A percentile compares a stretch with the other conserved stretches of the same genome.
Conservation (phyloP, 495 filamentous ascomycete genomes). For the Penicillium maclennaniae region DNA sequence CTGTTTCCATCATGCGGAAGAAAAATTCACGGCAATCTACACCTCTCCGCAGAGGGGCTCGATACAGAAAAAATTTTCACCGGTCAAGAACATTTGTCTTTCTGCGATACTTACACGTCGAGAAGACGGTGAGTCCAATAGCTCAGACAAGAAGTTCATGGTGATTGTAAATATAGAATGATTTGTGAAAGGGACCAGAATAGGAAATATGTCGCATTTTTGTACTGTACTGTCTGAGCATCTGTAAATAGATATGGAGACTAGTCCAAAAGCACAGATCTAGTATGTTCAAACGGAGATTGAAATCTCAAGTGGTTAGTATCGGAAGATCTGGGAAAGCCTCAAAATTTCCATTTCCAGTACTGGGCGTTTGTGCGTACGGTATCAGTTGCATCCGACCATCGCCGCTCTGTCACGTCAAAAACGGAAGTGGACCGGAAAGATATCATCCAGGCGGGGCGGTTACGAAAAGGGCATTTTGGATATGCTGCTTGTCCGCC, state of each 20-base stretch:
- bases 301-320: not conserved
- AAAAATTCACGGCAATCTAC: constrained; percentile 17
- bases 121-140: not conserved
- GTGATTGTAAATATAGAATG: not conserved
- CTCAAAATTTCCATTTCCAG: not conserved
- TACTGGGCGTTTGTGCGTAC: constrained; percentile 11
- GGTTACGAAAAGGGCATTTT: constrained; percentile 1
- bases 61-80: constrained; percentile 23
- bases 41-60: constrained; percentile 25
- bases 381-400: constrained; percentile 22
- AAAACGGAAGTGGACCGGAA: constrained; percentile 21
- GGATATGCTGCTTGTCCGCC: not conserved
- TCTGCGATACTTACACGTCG: not conserved
- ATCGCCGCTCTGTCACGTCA: constrained; percentile 17
- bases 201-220: not conserved
- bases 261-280: not conserved
- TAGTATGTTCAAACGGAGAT: not conserved
- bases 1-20: constrained; percentile 17
- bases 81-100: constrained; percentile 14
- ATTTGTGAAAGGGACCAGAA: not conserved
- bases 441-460: constrained; percentile 17
- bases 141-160: not conserved
- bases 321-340: not conserved
- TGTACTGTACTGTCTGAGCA: not conserved
- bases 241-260: not conserved